Evolutionary conservation across 345 rosid species (phyloP).

Genomic region (Cardamine resedifolia): DNA sequence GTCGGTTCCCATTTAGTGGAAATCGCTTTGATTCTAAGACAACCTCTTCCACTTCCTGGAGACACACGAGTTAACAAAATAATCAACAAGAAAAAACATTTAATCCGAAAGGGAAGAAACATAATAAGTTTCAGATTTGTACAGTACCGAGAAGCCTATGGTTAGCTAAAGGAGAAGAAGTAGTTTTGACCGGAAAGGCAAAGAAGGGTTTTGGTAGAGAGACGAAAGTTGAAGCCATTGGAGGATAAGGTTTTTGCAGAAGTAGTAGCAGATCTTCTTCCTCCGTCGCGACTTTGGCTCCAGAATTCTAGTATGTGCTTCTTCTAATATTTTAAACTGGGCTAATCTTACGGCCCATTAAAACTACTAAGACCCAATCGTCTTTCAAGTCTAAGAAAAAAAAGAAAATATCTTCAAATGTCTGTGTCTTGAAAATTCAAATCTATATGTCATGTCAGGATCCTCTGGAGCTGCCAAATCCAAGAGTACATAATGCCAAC

Average conservation of each 20-base stretch:
- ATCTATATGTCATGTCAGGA: constrained; percentile 26
- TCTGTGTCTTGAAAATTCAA: neutral
- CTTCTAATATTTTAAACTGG: constrained; percentile 18
- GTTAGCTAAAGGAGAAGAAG: constrained; percentile 32
- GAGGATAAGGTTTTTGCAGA: constrained; percentile 31
- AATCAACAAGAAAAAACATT: neutral
- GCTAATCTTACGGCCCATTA: constrained; percentile 9
- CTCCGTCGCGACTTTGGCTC: neutral
- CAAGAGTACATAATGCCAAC: constrained; percentile 70
- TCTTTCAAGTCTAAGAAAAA: neutral
- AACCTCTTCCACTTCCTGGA: constrained; percentile 44
- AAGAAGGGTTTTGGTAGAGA: constrained; percentile 48
- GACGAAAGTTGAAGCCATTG: constrained; percentile 49
- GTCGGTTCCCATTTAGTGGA: constrained; percentile 78
- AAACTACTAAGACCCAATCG: neutral
- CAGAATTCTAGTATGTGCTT: neutral
- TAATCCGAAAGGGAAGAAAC: neutral
- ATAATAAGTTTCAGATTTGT: neutral
- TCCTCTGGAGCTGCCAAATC: constrained; percentile 76
- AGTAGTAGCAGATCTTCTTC: constrained; percentile 18
- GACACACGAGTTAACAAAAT: neutral
- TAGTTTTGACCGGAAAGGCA: constrained; percentile 34
- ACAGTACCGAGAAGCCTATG: constrained; percentile 43
- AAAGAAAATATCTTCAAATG: neutral
- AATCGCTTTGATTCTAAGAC: constrained; percentile 63